Conservation (phyloP, 2,329 filamentous ascomycete species). For the Alternaria postmessia region DNA sequence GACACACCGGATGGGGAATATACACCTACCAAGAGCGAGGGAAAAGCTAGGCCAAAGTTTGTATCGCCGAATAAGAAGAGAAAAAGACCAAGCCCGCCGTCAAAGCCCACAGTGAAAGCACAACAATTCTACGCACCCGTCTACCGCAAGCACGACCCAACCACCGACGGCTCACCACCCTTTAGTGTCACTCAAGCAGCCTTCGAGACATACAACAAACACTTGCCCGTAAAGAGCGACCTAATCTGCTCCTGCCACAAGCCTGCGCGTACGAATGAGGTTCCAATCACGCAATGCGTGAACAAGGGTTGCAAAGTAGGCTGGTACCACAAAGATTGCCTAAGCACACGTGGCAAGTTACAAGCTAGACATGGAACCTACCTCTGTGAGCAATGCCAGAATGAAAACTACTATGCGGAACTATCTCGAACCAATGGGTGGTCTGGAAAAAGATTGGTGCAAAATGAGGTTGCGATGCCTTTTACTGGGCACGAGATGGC, state of each 20-base stretch:
- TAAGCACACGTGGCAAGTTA: slow-evolving; percentile 25
- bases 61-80: not conserved
- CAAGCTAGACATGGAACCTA: slow-evolving; percentile 14
- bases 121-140: slow-evolving; percentile 4
- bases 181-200: slow-evolving; percentile 6
- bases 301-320: slow-evolving; percentile 21
- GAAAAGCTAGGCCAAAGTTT: not conserved
- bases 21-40: not conserved
- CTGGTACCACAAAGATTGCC: slow-evolving; percentile 35
- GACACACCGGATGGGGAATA: not conserved
- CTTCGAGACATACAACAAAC: slow-evolving; percentile 3
- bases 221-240: slow-evolving; percentile 10
- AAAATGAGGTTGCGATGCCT: not conserved
- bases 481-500: slow-evolving; percentile 5
- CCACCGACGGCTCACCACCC: not conserved
- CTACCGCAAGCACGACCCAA: slow-evolving; percentile 10
- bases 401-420: slow-evolving; percentile 13
- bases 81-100: not conserved
- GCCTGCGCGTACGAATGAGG: slow-evolving; percentile 12
- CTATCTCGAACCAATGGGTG: not conserved
- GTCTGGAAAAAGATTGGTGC: not conserved
- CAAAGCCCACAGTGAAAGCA: not conserved
- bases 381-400: slow-evolving; percentile 20
- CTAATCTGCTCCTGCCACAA: slow-evolving; percentile 30
- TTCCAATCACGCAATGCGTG: slow-evolving; percentile 27